Evolutionary conservation across 208 protist genomes (phyloP).

Genomic region (Leishmania arabica): DNA sequence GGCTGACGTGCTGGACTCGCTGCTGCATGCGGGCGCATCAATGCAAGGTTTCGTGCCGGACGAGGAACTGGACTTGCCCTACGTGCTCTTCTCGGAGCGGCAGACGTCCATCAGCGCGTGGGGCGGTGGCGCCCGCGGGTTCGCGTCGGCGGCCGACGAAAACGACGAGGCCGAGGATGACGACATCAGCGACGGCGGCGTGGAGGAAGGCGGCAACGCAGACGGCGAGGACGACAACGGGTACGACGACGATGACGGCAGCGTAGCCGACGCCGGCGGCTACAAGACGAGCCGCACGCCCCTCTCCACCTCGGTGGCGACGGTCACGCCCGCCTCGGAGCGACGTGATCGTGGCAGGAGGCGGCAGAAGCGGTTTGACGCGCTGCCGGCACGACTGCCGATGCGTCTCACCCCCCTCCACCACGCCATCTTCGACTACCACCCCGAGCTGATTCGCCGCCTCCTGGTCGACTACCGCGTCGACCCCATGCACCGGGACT

Average conservation of each 20-base stretch:
- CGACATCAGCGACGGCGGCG: background rate
- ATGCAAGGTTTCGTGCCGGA: slow-evolving; percentile 52
- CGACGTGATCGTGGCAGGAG: background rate
- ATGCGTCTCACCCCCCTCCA: slow-evolving; percentile 71
- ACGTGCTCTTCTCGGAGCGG: slow-evolving; percentile 44
- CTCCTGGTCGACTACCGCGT: slow-evolving; percentile 70
- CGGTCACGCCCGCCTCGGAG: background rate
- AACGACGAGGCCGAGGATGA: background rate
- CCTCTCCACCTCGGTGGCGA: background rate
- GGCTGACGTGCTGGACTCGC: slow-evolving; percentile 46
- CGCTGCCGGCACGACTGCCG: slow-evolving; percentile 34
- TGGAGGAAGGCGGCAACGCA: background rate
- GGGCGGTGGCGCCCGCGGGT: background rate
- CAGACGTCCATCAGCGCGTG: background rate
- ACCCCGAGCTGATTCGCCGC: slow-evolving; percentile 82
- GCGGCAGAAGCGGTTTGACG: background rate
- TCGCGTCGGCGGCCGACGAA: background rate
- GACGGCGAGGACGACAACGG: slow-evolving; percentile 5
- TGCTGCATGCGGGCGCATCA: slow-evolving; percentile 48
- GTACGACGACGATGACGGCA: background rate
- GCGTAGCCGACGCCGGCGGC: background rate
- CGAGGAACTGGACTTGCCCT: slow-evolving; percentile 48
- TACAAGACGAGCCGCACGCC: background rate
- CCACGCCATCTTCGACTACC: slow-evolving; percentile 76
- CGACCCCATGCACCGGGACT: slow-evolving; percentile 75